Base-by-base conservation (phyloP, 2,329 filamentous ascomycete species). In the Trichoderma koningii region DNA sequence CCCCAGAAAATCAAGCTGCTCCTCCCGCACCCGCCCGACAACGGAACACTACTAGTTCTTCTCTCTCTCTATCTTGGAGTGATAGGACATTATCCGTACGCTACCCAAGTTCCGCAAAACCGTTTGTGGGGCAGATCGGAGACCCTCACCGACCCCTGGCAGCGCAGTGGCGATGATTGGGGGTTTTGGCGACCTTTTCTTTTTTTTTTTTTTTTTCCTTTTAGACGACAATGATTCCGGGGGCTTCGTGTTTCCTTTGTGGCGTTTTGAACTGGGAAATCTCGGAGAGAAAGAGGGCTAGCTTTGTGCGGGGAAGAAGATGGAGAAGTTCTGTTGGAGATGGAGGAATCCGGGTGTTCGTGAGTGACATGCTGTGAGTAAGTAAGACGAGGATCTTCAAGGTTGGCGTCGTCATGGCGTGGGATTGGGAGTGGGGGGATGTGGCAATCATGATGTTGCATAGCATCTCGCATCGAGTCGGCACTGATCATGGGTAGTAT, bases 101-200 rank as follows among this genome's bases (percentile, higher is more conserved):
- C 34, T 38, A 38, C 5, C 12, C 34, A 38, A 38, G 34, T 38
- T 12, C 34, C 34, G 34, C 34, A 38, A 38, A 38, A 42, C 50
- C 47, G 41, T 48, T 30, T 55, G 60, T 44, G 60, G 30, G 56
- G 56, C 42, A 57, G 55, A 66, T 63, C 66, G 67, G 67, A 67
- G 66, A 63, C 42, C 68, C 57, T 66, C 69, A 53, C 68, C 68
- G 65, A 68, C 63, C 60, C 60, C 60, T 63, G 60, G 57, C 23
- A 38, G 34, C 34, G 14, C 14, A 19, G 48, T 28, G 55, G 55
- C 55, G 15, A 56, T 56, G 28, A 28, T 56, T 41, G 55, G 55
- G 34, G 12, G 12, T 3, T 38, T 38, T 38, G 30, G 30, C 30
- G 30, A 30, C 7, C 34, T 10, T 38, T 38, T 38, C 10, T 14